These are phyloP conservation scores for Torrubiella hemipterigena DNA, from an alignment of 2,329 filamentous ascomycete genomes.

Conservation along the genomic window DNA sequence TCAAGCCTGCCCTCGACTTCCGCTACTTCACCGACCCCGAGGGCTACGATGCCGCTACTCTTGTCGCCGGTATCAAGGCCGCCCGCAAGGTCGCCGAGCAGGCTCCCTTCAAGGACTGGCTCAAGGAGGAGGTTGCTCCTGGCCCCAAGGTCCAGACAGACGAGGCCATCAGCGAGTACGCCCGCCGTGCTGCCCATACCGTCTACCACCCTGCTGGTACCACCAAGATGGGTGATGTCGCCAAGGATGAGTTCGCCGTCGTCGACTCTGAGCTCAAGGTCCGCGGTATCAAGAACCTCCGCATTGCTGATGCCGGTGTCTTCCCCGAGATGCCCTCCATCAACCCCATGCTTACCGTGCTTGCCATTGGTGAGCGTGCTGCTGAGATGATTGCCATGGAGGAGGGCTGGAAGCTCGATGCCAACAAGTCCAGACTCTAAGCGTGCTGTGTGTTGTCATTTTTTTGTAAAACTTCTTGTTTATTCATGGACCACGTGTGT, in stretches of 20 bases:
- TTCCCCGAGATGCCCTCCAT: constrained; percentile 81
- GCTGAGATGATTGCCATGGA: constrained; percentile 69
- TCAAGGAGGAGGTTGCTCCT: constrained; percentile 71
- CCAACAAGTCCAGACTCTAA: constrained; percentile 6
- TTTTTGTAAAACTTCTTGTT: background rate
- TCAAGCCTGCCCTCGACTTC: constrained; percentile 79
- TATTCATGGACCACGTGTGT: too few species aligned
- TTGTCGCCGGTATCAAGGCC: constrained; percentile 65
- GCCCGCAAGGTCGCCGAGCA: constrained; percentile 67
- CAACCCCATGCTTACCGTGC: constrained; percentile 84
- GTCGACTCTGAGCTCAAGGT: constrained; percentile 68
- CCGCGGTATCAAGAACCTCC: constrained; percentile 57
- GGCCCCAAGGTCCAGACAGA: constrained; percentile 63
- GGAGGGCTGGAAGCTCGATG: constrained; percentile 36
- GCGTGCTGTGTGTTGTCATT: background rate
- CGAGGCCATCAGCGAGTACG: constrained; percentile 73
- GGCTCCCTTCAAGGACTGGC: constrained; percentile 69
- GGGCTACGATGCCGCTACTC: constrained; percentile 72
- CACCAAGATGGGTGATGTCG: constrained; percentile 75
- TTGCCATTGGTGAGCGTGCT: constrained; percentile 71
- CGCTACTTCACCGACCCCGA: constrained; percentile 81
- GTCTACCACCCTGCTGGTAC: constrained; percentile 86
- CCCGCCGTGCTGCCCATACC: constrained; percentile 69
- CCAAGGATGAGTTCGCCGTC: constrained; percentile 58
- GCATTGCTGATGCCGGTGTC: constrained; percentile 77